Percentiles rank a stretch among this genome's conserved stretches.
Evolutionary conservation across 495 filamentous ascomycete genomes (phyloP).

Genomic region (Podospora anserina): DNA sequence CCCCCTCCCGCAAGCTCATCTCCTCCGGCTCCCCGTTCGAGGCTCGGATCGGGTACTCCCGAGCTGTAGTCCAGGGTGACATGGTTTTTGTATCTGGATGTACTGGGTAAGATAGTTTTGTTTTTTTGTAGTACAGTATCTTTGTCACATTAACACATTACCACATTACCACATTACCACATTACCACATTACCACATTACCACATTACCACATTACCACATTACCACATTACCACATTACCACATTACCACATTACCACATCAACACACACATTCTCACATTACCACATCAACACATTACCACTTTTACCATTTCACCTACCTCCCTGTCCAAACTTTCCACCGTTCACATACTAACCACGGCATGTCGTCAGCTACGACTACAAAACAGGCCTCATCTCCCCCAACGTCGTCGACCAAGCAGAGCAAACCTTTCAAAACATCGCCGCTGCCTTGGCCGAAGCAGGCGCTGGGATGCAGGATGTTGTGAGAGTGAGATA

Average conservation of each 20-base stretch:
- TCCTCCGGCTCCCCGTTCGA: slow-evolving; percentile 42
- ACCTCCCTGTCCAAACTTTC: background rate
- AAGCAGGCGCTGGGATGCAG: slow-evolving; percentile 28
- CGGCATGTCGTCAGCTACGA: slow-evolving; percentile 32
- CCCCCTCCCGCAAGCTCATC: slow-evolving; percentile 31
- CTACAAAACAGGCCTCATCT: slow-evolving; percentile 35
- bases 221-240: background rate
- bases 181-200: background rate
- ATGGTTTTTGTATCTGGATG: slow-evolving; percentile 42
- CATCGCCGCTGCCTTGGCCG: slow-evolving; percentile 32
- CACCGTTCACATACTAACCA: background rate
- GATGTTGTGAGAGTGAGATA: slow-evolving; percentile 42
- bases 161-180: background rate
- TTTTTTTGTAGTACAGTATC: background rate
- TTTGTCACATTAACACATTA: background rate
- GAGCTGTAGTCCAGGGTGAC: slow-evolving; percentile 39
- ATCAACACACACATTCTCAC: background rate
- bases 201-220: background rate
- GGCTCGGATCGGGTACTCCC: slow-evolving; percentile 42
- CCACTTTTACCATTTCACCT: background rate
- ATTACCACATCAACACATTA: background rate
- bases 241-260: background rate
- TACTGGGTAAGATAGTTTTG: slow-evolving; percentile 29
- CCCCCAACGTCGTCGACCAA: slow-evolving; percentile 33
- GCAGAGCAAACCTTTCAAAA: slow-evolving; percentile 38